These are phyloP conservation scores for Cyberlindnera mississippiensis DNA, from an alignment of 805 yeast genomes.

Conservation along the genomic window DNA sequence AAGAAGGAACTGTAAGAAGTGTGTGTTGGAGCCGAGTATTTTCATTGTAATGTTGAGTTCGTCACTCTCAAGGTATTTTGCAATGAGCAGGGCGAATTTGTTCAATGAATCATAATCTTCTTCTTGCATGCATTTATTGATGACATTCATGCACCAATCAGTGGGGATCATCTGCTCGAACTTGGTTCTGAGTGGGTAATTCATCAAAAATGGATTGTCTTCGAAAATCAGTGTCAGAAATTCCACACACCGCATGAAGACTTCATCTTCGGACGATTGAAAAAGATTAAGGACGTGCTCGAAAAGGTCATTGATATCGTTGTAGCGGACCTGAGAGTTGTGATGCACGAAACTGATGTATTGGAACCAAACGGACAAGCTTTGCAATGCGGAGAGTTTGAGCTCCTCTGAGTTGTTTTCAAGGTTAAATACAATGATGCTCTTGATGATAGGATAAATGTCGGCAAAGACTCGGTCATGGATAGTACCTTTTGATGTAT, in stretches of 20 bases:
- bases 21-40: conserved; percentile 28
- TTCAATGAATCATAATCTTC: conserved; percentile 36
- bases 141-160: conserved; percentile 42
- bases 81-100: conserved; percentile 42
- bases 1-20: conserved; percentile 45
- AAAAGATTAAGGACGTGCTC: conserved; percentile 13
- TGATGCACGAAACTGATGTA: conserved; percentile 36
- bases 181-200: conserved; percentile 16
- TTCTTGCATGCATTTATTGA: conserved; percentile 31
- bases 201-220: conserved; percentile 28
- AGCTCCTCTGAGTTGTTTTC: conserved; percentile 11
- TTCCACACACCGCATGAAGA: conserved; percentile 13
- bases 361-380: conserved; percentile 34
- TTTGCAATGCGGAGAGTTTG: conserved; percentile 27
- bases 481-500: conserved; percentile 26
- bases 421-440: conserved; percentile 14
- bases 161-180: conserved; percentile 35
- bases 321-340: conserved; percentile 20
- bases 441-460: conserved; percentile 32
- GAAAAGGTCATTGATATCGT: conserved; percentile 21
- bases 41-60: conserved; percentile 38
- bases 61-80: conserved; percentile 45
- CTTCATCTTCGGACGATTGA: conserved; percentile 13
- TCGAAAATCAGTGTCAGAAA: conserved; percentile 23
- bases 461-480: conserved; percentile 37